Conservation (phyloP, 108 stramenopile genomes). For the Cyclotella baltica region DNA sequence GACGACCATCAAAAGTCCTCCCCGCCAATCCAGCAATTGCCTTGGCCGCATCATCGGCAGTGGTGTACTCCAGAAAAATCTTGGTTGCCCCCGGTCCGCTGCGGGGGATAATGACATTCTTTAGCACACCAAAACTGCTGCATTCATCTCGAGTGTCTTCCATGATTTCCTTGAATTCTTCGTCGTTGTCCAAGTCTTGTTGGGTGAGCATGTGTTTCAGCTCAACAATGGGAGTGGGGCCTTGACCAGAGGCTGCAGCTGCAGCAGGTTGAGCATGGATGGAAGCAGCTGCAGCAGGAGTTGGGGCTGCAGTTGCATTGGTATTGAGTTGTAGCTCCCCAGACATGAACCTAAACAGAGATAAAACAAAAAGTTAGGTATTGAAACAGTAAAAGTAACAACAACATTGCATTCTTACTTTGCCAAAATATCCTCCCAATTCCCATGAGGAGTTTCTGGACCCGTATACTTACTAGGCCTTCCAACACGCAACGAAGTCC, state of each 20-base stretch:
- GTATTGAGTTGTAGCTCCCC: constrained; percentile 74
- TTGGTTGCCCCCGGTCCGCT: constrained; percentile 80
- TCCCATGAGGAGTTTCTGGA: constrained; percentile 84
- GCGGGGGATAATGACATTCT: constrained; percentile 82
- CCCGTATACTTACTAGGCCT: constrained; percentile 94
- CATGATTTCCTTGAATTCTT: constrained; percentile 88
- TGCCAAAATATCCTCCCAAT: constrained; percentile 96
- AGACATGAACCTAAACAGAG: constrained; percentile 64
- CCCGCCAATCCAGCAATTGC: constrained; percentile 81
- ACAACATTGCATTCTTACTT: constrained; percentile 53
- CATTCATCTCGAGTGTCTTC: constrained; percentile 96
- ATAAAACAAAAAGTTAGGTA: background rate
- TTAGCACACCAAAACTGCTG: constrained; percentile 85
- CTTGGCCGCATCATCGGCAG: constrained; percentile 72
- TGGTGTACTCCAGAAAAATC: constrained; percentile 85
- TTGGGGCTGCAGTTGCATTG: constrained; percentile 25
- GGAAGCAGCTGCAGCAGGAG: constrained; percentile 22
- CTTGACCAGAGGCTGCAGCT: constrained; percentile 25
- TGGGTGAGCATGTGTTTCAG: constrained; percentile 91
- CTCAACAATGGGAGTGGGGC: constrained; percentile 80
- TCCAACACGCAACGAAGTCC: constrained; percentile 83
- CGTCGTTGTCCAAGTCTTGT: constrained; percentile 83
- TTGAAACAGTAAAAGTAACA: background rate
- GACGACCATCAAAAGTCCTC: constrained; percentile 86
- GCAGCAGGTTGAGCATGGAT: constrained; percentile 41